Evolutionary conservation across 257 asterid genomes (phyloP), one percentile per base, ranked within the genome.

Genomic region (Solanum chmielewskii): DNA sequence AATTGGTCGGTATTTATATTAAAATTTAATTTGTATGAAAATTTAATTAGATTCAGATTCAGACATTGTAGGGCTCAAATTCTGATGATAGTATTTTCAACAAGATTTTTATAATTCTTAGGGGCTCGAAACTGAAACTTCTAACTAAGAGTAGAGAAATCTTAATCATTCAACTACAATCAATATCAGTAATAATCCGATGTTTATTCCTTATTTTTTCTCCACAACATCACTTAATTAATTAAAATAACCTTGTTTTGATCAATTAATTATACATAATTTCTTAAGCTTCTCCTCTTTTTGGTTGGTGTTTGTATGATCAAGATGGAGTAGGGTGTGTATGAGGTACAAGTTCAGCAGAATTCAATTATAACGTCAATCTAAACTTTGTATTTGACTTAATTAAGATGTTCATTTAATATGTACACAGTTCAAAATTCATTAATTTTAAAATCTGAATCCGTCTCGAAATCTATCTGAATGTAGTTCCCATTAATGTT

Each of bases 401-500:
- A 52, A 52, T 18, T 31, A 16, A 70, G 0, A 31, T 14, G 9
- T 35, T 33, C 78, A 33, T 71, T 71, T 18, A 71, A 9, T 71
- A 71, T 33, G 25, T 71, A 37, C 25, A 37, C 25, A 33, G 1
- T 9, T 33, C 15, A 2, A 2, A 71, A 71, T 0, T 33, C 15
- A 9, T 33, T 33, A 4, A 33, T 9, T 18, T 70, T 21, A 71
- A 9, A 71, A 18, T 16, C 2, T 9, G 0, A 33, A 71, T 71
- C 27, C 7, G 45, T 15, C 27, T 71, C 27, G 8, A 33, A 33
- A 4, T 33, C 12, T 71, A 33, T 71, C 8, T 4, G 91, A 94
- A 91, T 60, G 89, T 88, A 85, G 91, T 92, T 37, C 96, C 96
- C 20, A 37, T 37, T 37, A 92, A 90, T 49, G 93, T 89, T 59